These are phyloP conservation scores for Myxozyma lipomycoides DNA, from an alignment of 805 yeast species.

Conservation along the genomic window DNA sequence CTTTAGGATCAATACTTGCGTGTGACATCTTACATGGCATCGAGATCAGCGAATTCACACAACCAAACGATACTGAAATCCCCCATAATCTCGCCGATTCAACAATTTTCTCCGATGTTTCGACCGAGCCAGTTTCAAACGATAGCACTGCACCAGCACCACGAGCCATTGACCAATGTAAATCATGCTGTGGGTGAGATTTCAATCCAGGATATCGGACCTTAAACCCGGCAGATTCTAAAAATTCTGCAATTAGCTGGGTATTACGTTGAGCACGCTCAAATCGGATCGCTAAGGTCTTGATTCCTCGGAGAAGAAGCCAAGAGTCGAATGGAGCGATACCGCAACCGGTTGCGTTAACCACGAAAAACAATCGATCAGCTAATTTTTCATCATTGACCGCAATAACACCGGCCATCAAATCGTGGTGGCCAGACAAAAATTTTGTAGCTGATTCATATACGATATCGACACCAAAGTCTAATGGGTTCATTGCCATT, in stretches of 20 bases:
- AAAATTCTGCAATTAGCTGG: constrained; percentile 65
- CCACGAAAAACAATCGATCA: constrained; percentile 64
- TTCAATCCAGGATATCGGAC: constrained; percentile 84
- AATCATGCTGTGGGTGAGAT: constrained; percentile 73
- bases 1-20: constrained; percentile 88
- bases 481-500: constrained; percentile 74
- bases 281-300: constrained; percentile 78
- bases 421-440: constrained; percentile 71
- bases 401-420: constrained; percentile 93
- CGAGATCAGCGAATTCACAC: constrained; percentile 86
- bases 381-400: constrained; percentile 61
- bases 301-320: constrained; percentile 82
- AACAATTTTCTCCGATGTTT: constrained; percentile 63
- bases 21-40: constrained; percentile 96
- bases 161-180: constrained; percentile 69
- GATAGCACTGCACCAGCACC: constrained; percentile 90
- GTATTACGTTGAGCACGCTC: constrained; percentile 87
- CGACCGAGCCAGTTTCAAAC: constrained; percentile 78
- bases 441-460: constrained; percentile 94
- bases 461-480: constrained; percentile 83
- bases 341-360: constrained; percentile 89
- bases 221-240: constrained; percentile 61
- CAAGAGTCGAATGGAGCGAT: constrained; percentile 90
- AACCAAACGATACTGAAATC: constrained; percentile 90
- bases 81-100: constrained; percentile 74